These are phyloP conservation scores for Alternaria solani DNA, from an alignment of 2,329 filamentous ascomycete genomes.

Conservation along the genomic window DNA sequence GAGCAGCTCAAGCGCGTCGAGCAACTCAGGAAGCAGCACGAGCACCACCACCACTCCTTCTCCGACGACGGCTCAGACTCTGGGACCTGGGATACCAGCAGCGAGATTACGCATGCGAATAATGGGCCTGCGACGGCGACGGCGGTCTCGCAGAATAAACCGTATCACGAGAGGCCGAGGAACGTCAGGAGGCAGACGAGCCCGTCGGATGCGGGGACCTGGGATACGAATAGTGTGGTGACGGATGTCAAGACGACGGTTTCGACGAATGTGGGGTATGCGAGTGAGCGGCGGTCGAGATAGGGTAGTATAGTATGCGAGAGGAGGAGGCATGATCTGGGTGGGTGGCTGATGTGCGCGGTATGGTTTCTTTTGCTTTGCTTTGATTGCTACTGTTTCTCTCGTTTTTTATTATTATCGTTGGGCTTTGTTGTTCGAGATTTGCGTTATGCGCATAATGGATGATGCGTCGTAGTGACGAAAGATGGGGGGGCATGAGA, in stretches of 20 bases:
- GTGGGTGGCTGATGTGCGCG: not conserved
- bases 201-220: slow-evolving; percentile 12
- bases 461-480: not conserved
- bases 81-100: slow-evolving; percentile 19
- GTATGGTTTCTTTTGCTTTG: not conserved
- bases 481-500: not conserved
- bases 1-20: slow-evolving; percentile 13
- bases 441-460: not conserved
- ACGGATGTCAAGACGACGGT: slow-evolving; percentile 18
- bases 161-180: slow-evolving; percentile 11
- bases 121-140: slow-evolving; percentile 15
- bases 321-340: not conserved
- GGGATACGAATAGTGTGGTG: slow-evolving; percentile 18
- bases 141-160: slow-evolving; percentile 7
- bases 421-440: not conserved
- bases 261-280: slow-evolving; percentile 12
- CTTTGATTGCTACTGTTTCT: slow-evolving; percentile 1
- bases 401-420: not conserved
- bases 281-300: slow-evolving; percentile 6
- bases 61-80: slow-evolving; percentile 16
- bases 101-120: slow-evolving; percentile 17
- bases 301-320: not conserved
- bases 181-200: slow-evolving; percentile 12
- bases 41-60: slow-evolving; percentile 7
- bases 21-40: slow-evolving; percentile 8